These are phyloP conservation scores for Fusarium torulosum DNA, from an alignment of 2,329 filamentous ascomycete species.

Conservation along the genomic window DNA sequence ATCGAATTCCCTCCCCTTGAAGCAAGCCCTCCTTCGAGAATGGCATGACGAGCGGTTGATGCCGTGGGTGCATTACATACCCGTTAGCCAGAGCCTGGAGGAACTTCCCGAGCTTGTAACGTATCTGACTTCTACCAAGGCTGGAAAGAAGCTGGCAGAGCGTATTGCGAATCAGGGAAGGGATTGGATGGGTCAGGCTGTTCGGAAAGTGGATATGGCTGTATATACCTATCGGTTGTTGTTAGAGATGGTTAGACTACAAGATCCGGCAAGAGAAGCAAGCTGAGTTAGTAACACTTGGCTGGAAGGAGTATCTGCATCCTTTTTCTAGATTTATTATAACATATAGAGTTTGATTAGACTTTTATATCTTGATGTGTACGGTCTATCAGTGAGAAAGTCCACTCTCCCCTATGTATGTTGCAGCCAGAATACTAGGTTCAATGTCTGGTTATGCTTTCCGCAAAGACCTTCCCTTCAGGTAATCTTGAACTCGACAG, in stretches of 20 bases:
- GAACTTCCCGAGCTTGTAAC: constrained; percentile 65
- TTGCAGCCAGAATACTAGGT: too few relatives aligned
- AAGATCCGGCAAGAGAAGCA: constrained; percentile 49
- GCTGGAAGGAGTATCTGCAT: too few relatives aligned
- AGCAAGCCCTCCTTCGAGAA: constrained; percentile 65
- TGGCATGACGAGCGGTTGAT: constrained; percentile 70
- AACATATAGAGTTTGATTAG: too few relatives aligned
- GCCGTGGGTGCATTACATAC: constrained; percentile 70
- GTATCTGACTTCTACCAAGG: constrained; percentile 59
- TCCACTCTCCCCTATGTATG: too few relatives aligned
- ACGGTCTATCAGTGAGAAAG: too few relatives aligned
- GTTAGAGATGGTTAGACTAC: constrained; percentile 65
- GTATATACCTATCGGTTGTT: constrained; percentile 72
- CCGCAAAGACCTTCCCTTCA: background rate
- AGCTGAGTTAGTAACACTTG: background rate
- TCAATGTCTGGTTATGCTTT: too few relatives aligned
- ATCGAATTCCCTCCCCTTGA: constrained; percentile 62
- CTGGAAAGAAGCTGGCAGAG: constrained; percentile 62
- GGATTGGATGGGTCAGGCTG: constrained; percentile 65
- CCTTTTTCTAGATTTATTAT: too few relatives aligned
- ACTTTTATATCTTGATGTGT: too few relatives aligned
- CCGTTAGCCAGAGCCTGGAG: constrained; percentile 62
- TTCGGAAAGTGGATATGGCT: constrained; percentile 70
- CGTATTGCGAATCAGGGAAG: constrained; percentile 66
- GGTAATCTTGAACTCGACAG: background rate